phyloP scores from a whole-genome alignment of 805 yeast genomes.

The Ogataea pilisensis region DNA sequence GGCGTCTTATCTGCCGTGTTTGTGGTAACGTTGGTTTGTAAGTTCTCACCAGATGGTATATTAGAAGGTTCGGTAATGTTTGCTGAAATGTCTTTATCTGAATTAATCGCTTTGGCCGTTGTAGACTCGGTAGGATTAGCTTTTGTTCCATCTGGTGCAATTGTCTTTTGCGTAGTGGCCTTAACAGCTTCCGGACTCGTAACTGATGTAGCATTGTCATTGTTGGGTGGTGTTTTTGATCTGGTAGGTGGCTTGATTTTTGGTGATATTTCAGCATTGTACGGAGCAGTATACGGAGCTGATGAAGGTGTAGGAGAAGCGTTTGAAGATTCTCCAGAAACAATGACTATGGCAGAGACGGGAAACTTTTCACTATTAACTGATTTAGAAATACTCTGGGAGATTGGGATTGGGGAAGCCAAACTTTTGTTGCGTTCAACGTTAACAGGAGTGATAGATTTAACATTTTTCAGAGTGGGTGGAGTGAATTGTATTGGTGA shows the following conservation, averaged over 20 bases:
- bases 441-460: not conserved
- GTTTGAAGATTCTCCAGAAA: not conserved
- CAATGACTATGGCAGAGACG: no score
- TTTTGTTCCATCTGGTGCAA: not conserved
- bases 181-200: no score
- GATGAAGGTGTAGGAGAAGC: not conserved
- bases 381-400: no score
- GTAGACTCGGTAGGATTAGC: no score
- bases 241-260: no score
- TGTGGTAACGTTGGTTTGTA: constrained; percentile 1
- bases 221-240: no score
- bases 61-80: not conserved
- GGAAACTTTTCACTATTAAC: no score
- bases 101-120: no score
- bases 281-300: not conserved
- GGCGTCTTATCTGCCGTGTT: constrained; percentile 1
- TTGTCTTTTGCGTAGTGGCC: not conserved
- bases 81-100: no score
- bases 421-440: not conserved
- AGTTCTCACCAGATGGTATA: not conserved
- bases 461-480: not conserved
- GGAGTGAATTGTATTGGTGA: not conserved
- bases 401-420: no score
- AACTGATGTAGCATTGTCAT: no score
- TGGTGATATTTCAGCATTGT: no score